Conservation (phyloP, 805 yeast genomes). For the Candida dendrica region DNA sequence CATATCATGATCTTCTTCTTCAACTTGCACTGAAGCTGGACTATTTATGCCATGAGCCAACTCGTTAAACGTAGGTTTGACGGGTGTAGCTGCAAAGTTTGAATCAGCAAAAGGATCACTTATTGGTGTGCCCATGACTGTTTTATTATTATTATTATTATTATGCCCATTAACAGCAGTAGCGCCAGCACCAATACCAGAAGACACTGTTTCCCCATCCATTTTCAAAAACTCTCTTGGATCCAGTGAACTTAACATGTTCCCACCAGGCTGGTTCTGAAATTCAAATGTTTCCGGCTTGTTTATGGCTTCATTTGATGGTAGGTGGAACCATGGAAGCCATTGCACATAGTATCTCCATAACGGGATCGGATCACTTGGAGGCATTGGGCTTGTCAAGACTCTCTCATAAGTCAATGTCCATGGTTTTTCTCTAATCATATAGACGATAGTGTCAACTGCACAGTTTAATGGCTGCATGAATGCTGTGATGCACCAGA, state of each 20-base stretch:
- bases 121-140: background rate
- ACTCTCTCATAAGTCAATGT: slow-evolving; percentile 28
- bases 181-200: background rate
- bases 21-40: background rate
- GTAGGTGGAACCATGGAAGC: slow-evolving; percentile 41
- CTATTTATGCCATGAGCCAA: background rate
- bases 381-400: slow-evolving; percentile 15
- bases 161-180: background rate
- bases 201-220: background rate
- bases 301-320: slow-evolving; percentile 21
- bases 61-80: background rate
- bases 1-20: slow-evolving; percentile 23
- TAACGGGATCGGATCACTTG: slow-evolving; percentile 19
- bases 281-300: background rate
- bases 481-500: slow-evolving; percentile 61
- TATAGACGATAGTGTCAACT: slow-evolving; percentile 69
- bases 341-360: slow-evolving; percentile 35
- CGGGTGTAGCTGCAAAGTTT: background rate
- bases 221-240: slow-evolving; percentile 10
- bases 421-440: slow-evolving; percentile 80
- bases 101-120: background rate
- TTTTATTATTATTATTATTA: too few species aligned
- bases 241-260: slow-evolving; percentile 3
- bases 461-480: slow-evolving; percentile 77
- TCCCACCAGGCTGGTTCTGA: background rate